phyloP scores from a whole-genome alignment of 1,284 basidiomycete species.

The Clitocybe nebularis region DNA sequence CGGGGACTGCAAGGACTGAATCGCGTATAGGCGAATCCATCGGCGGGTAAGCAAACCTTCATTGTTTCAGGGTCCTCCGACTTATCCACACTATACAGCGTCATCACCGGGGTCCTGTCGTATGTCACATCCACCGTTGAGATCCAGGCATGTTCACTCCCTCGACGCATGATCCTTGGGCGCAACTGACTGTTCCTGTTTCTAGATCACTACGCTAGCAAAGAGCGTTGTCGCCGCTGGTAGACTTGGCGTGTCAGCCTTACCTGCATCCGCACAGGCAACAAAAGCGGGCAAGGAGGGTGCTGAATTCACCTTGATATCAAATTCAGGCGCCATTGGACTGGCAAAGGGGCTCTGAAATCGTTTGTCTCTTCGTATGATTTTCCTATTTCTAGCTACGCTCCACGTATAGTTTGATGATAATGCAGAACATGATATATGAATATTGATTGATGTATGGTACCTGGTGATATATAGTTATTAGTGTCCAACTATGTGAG shows the following conservation, averaged over 20 bases:
- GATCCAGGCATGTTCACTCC: conserved; percentile 37
- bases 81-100: conserved; percentile 21
- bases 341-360: conserved; percentile 28
- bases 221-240: conserved; percentile 41
- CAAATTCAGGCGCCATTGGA: conserved; percentile 39
- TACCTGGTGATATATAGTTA: no score
- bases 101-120: conserved; percentile 34
- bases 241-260: conserved; percentile 35
- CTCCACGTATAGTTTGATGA: neutral
- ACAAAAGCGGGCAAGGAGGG: conserved; percentile 29
- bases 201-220: conserved; percentile 39
- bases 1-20: conserved; percentile 38
- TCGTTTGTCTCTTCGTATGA: neutral
- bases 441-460: no score
- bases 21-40: conserved; percentile 37
- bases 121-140: conserved; percentile 34
- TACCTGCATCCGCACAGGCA: conserved; percentile 36
- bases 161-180: no score
- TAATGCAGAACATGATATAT: neutral
- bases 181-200: neutral
- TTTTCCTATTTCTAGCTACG: neutral
- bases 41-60: conserved; percentile 31
- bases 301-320: conserved; percentile 39
- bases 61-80: neutral
- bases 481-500: neutral